A percentile compares a stretch with the other conserved stretches of the same genome.
phyloP scores from a whole-genome alignment of 2,329 filamentous ascomycete species.

The Pseudogymnoascus sp. region DNA sequence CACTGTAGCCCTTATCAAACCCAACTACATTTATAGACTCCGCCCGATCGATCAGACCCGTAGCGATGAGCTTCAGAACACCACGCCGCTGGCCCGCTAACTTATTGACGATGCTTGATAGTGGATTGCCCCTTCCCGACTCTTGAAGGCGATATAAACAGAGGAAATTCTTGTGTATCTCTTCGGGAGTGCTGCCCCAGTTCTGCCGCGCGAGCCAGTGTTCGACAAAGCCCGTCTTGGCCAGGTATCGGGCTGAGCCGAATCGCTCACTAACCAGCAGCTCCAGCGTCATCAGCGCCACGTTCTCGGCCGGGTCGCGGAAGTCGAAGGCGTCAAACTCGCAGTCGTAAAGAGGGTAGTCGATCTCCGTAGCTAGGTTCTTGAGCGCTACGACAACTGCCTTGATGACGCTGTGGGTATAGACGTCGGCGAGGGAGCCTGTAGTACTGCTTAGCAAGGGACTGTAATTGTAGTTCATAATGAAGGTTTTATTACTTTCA shows the following conservation, averaged over 20 bases:
- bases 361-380: slow-evolving; percentile 42
- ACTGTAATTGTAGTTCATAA: not conserved
- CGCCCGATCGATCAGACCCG: slow-evolving; percentile 35
- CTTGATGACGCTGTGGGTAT: slow-evolving; percentile 26
- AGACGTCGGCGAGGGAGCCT: slow-evolving; percentile 20
- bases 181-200: slow-evolving; percentile 51
- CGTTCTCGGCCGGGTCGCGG: slow-evolving; percentile 52
- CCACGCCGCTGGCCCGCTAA: slow-evolving; percentile 15
- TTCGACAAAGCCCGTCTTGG: slow-evolving; percentile 58
- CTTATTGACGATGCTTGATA: not conserved
- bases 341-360: slow-evolving; percentile 44
- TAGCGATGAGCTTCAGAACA: slow-evolving; percentile 21
- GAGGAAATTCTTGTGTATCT: slow-evolving; percentile 46
- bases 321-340: slow-evolving; percentile 56
- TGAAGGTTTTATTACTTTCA: slow-evolving; percentile 29
- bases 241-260: slow-evolving; percentile 47
- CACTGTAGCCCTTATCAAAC: slow-evolving; percentile 13
- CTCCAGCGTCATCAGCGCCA: slow-evolving; percentile 48
- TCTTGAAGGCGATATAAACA: slow-evolving; percentile 23
- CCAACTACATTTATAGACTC: slow-evolving; percentile 29
- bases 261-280: slow-evolving; percentile 48
- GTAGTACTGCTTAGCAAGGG: slow-evolving; percentile 20
- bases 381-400: slow-evolving; percentile 55
- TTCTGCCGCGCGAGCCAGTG: slow-evolving; percentile 67
- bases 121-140: slow-evolving; percentile 22